Evolutionary conservation across 2,329 filamentous ascomycete genomes (phyloP), one percentile per base, ranked within the genome.

Genomic region (Neodidymelliopsis sp.): DNA sequence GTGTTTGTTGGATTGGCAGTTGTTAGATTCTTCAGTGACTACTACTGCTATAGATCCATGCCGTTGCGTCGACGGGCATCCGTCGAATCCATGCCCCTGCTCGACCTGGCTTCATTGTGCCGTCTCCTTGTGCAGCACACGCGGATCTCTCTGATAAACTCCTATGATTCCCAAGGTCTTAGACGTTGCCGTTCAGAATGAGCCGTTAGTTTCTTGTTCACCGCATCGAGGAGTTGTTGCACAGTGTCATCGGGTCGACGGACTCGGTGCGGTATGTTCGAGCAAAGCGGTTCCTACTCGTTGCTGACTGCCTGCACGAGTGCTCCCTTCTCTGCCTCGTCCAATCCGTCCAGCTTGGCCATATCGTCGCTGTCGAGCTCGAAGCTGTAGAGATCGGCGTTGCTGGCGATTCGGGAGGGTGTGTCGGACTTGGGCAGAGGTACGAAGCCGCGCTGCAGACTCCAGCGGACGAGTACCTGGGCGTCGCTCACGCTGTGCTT

Each of bases 381-480:
- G 40, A 74, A 74, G 13, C 56, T 61, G 49, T 67, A 75, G 4
- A 74, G 48, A 19, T 72, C 66, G 2, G 66, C 70, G 42, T 75
- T 75, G 19, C 57, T 63, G 10, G 55, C 53, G 22, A 75, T 74
- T 7, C 71, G 47, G 12, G 57, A 54, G 1, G 70, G 66, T 0
- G 66, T 71, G 39, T 74, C 72, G 49, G 70, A 74, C 56, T 74
- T 75, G 0, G 72, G 73, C 2, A 75, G 62, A 2, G 72, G 66
- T 10, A 73, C 67, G 41, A 62, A 72, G 15, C 68, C 87, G 74
- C 90, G 92, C 73, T 96, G 89, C 72, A 96, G 71, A 59, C 88
- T 89, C 81, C 90, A 96, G 55, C 91, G 81, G 38, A 96, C 75
- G 63, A 96, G 73, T 8, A 96, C 76, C 78, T 96, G 91, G 8